Percentiles rank a stretch among this genome's conserved stretches.
phyloP scores from a whole-genome alignment of 2,329 filamentous ascomycete species.

The Claviceps africana region DNA sequence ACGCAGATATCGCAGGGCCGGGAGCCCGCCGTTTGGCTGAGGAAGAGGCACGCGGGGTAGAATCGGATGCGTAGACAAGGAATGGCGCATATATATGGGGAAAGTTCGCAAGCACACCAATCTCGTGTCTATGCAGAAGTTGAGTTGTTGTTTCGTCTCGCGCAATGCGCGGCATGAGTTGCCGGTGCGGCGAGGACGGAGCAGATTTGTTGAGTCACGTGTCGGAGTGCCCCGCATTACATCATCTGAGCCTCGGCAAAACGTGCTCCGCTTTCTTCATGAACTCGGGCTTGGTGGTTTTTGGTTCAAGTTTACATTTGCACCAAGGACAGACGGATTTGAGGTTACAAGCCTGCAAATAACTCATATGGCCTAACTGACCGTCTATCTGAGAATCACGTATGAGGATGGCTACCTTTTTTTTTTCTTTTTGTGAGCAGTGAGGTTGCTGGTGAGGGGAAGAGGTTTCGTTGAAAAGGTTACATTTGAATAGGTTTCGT shows the following conservation, averaged over 20 bases:
- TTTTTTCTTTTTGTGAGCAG: background rate
- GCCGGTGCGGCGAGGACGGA: background rate
- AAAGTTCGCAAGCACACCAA: background rate
- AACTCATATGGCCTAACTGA: background rate
- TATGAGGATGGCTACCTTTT: too few species aligned
- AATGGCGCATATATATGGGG: background rate
- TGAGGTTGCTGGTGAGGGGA: slow-evolving; percentile 1
- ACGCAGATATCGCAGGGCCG: background rate
- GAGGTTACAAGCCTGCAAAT: background rate
- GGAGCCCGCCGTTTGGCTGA: background rate
- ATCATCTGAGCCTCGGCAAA: background rate
- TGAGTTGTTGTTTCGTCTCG: background rate
- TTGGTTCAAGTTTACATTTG: background rate
- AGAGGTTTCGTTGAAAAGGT: slow-evolving; percentile 6
- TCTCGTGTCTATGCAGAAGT: background rate
- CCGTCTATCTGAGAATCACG: background rate
- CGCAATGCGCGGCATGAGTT: background rate
- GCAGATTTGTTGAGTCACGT: background rate
- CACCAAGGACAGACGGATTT: background rate
- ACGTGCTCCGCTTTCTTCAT: background rate
- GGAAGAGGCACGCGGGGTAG: background rate
- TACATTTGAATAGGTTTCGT: slow-evolving; percentile 7
- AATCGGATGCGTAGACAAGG: background rate
- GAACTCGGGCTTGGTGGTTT: too few species aligned
- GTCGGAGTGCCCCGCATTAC: background rate